Percentiles rank a stretch among this genome's conserved stretches.
Conservation (phyloP, 2,329 filamentous ascomycete genomes). For the Claviceps pazoutovae region DNA sequence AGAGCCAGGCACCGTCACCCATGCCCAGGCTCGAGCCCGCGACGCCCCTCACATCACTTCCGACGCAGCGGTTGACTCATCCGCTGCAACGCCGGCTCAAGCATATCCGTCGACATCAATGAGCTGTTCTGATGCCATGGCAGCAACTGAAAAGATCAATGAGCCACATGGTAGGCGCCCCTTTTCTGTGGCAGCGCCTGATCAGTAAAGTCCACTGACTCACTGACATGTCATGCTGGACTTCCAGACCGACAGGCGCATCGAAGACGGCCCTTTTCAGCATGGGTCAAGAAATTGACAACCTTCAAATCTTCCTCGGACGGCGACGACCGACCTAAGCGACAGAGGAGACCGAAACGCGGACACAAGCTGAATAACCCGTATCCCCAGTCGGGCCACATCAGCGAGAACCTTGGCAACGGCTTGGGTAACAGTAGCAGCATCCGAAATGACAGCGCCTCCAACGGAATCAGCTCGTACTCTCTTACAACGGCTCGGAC, state of each 20-base stretch:
- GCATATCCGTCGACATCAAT: background rate
- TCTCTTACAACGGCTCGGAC: slow-evolving; percentile 44
- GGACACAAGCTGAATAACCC: slow-evolving; percentile 66
- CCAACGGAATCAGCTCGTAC: slow-evolving; percentile 30
- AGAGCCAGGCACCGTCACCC: background rate
- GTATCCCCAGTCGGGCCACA: slow-evolving; percentile 69
- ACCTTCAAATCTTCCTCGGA: slow-evolving; percentile 67
- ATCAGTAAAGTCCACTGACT: background rate
- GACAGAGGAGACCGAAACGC: slow-evolving; percentile 38
- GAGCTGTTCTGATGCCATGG: slow-evolving; percentile 2
- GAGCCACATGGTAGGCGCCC: slow-evolving; percentile 4
- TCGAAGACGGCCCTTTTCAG: slow-evolving; percentile 75
- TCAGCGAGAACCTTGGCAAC: slow-evolving; percentile 19
- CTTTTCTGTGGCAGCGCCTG: background rate
- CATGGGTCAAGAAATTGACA: slow-evolving; percentile 87
- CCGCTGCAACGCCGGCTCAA: background rate
- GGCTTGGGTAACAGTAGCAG: slow-evolving; percentile 11
- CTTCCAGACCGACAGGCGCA: slow-evolving; percentile 47
- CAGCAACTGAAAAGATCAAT: slow-evolving; percentile 4
- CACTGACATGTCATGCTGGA: background rate
- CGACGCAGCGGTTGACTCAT: background rate
- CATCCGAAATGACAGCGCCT: slow-evolving; percentile 8
- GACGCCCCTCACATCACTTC: background rate
- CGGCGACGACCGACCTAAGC: slow-evolving; percentile 32
- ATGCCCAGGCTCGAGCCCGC: background rate